Evolutionary conservation across 768 basidiomycete species (phyloP), one percentile per base, ranked within the genome.

Genomic region (Russula sp.): DNA sequence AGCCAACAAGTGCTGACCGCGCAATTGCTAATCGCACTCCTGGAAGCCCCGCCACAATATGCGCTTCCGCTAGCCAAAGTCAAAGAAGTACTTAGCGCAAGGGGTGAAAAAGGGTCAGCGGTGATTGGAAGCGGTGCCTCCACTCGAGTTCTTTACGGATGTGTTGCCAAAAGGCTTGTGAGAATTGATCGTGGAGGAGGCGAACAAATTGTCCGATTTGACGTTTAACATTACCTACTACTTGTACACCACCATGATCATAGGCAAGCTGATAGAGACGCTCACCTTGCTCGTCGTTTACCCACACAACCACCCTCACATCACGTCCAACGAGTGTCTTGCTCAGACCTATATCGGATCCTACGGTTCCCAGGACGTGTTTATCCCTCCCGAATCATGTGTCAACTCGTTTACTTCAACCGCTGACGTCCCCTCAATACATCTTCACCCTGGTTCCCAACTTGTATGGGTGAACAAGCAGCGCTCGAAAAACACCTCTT

Each of bases 81-180:
- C 18, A 91, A 90, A 73, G 83, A 82, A 56, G 72, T 79, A 24
- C 74, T 92, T 24, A 74, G 79, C 8, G 69, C 72, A 22, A 84
- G 80, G 67, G 78, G 77, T 22, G 56, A 79, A 73, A 70, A 68
- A 68, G 49, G 73, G 69, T 56, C 77, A 11, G 65, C 63, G 20
- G 50, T 63, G 22, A 63, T 69, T 28, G 71, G 67, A 16, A 50
- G 68, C 20, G 67, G 75, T 3, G 73, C 75, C 24, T 77, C 83
- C 13, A 86, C 83, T 10, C 78, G 87, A 48, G 83, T 88, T 18
- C 73, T 92, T 14, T 92, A 90, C 70, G 84, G 79, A 2, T 90
- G 90, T 71, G 88, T 92, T n/a, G 90, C 88, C 18, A 92, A 92
- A 75, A 79, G 88, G 65, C 75, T 92, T 57, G 72, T 92, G 64